These are phyloP conservation scores for Alternaria rosae DNA, from an alignment of 2,329 filamentous ascomycete species.

Conservation along the genomic window DNA sequence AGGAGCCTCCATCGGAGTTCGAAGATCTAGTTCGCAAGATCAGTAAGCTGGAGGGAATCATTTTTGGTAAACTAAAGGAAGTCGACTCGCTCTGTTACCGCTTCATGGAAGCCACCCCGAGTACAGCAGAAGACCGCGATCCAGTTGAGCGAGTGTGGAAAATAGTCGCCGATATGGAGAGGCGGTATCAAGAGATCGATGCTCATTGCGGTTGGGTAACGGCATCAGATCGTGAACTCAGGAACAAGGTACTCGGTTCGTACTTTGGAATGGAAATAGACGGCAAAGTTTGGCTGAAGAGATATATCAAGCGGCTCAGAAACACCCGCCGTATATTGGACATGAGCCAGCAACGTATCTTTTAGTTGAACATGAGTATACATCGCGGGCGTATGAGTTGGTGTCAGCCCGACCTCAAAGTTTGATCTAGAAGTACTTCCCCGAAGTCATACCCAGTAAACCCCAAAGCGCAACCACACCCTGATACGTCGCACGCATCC, in stretches of 20 bases:
- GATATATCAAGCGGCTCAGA: not conserved
- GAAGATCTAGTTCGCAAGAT: not conserved
- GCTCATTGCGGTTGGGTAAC: slow-evolving; percentile 17
- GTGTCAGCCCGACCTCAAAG: not conserved
- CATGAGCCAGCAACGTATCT: not conserved
- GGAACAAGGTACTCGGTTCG: not conserved
- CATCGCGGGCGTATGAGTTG: not conserved
- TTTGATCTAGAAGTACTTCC: slow-evolving; percentile 19
- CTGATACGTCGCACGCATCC: slow-evolving; percentile 14
- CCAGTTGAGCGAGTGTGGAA: not conserved
- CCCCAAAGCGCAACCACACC: slow-evolving; percentile 25
- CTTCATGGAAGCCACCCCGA: not conserved
- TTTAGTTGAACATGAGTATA: not conserved
- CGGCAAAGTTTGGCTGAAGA: not conserved
- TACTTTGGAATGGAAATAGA: not conserved
- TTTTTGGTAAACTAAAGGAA: not conserved
- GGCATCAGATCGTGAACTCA: slow-evolving; percentile 4
- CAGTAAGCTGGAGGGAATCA: not conserved
- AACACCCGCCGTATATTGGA: not conserved
- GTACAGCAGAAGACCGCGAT: not conserved
- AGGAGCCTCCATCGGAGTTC: not conserved
- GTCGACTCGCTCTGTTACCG: not conserved
- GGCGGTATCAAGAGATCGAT: not conserved
- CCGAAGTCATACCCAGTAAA: slow-evolving; percentile 26
- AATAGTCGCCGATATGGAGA: not conserved